These are phyloP conservation scores for Centella asiatica DNA, from an alignment of 129 eudicot genomes.

Conservation along the genomic window DNA sequence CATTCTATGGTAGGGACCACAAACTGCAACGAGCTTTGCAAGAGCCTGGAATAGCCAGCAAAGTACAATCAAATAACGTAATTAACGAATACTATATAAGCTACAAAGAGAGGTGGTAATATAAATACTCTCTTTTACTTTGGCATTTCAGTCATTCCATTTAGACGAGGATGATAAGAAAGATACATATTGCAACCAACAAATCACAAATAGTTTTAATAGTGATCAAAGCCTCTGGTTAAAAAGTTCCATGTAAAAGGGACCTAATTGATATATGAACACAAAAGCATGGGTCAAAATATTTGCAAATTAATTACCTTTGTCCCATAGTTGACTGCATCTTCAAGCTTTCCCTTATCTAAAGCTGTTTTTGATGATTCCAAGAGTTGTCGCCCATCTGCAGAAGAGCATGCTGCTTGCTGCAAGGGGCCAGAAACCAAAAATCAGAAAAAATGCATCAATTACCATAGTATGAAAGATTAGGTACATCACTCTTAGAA, in stretches of 20 bases:
- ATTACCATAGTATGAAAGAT: neutral
- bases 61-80: conserved; percentile 15
- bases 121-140: neutral
- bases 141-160: neutral
- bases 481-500: conserved; percentile 1
- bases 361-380: conserved; percentile 99
- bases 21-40: conserved; percentile 95
- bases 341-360: conserved; percentile 99
- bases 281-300: neutral
- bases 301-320: conserved; percentile 46
- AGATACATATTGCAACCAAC: neutral
- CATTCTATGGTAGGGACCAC: conserved; percentile 99
- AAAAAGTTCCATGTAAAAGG: neutral
- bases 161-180: neutral
- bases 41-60: conserved; percentile 66
- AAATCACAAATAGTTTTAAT: neutral
- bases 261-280: conserved; percentile 6
- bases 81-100: neutral
- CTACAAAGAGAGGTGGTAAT: neutral
- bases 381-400: conserved; percentile 97
- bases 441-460: conserved; percentile 7
- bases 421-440: conserved; percentile 29
- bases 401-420: conserved; percentile 99
- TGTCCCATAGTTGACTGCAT: conserved; percentile 97
- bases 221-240: neutral